Percentiles rank a stretch among this genome's conserved stretches.
Conservation (phyloP, 805 yeast species). For the Zygosaccharomyces bailii region DNA sequence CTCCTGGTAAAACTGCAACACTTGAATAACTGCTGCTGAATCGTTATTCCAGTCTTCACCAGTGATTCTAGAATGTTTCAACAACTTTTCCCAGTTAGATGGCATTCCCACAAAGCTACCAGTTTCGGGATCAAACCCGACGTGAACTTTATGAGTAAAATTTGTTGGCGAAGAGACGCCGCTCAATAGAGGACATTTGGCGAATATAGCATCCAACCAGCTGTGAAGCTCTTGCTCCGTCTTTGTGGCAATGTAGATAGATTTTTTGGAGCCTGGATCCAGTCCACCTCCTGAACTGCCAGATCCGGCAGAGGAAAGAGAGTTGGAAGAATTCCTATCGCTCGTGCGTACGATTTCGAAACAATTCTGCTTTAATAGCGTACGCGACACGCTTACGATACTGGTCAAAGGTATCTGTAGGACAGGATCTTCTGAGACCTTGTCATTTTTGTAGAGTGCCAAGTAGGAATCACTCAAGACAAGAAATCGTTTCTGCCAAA, state of each 20-base stretch:
- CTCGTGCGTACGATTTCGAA: constrained; percentile 67
- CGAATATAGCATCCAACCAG: constrained; percentile 86
- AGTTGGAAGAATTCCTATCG: constrained; percentile 29
- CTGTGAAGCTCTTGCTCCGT: constrained; percentile 74
- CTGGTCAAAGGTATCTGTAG: constrained; percentile 54
- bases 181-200: constrained; percentile 61
- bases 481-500: constrained; percentile 89
- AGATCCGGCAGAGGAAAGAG: constrained; percentile 15
- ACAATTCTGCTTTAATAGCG: constrained; percentile 71
- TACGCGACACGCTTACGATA: constrained; percentile 60
- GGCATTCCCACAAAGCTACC: constrained; percentile 94
- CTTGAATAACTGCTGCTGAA: constrained; percentile 93
- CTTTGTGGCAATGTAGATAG: constrained; percentile 72
- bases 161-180: constrained; percentile 89
- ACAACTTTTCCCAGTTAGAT: constrained; percentile 83
- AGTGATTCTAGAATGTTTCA: constrained; percentile 84
- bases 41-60: constrained; percentile 88
- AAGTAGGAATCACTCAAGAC: constrained; percentile 72
- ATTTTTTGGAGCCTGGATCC: constrained; percentile 43
- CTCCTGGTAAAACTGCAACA: constrained; percentile 70
- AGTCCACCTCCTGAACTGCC: constrained; percentile 15
- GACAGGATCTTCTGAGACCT: constrained; percentile 43
- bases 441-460: constrained; percentile 70
- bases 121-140: constrained; percentile 76
- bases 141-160: constrained; percentile 90